Evolutionary conservation across 2,329 filamentous ascomycete species (phyloP).

Genomic region (Apiospora koreana): DNA sequence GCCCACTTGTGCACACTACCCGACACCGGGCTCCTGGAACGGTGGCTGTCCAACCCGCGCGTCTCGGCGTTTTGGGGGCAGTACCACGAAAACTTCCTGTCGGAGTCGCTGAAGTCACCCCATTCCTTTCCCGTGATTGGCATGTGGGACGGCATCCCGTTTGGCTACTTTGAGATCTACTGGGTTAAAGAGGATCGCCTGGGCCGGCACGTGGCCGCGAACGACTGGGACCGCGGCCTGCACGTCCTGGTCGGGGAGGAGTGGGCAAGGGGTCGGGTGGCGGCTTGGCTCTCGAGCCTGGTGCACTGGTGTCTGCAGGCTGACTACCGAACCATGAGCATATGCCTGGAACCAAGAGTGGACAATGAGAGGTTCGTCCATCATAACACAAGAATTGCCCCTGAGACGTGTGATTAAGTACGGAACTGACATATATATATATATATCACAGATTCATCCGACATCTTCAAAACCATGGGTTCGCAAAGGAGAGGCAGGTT

Average conservation of each 20-base stretch:
- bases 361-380: conserved; percentile 80
- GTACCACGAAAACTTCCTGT: conserved; percentile 67
- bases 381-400: no score
- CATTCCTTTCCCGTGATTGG: conserved; percentile 91
- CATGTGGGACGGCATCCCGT: conserved; percentile 91
- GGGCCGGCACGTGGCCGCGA: conserved; percentile 67
- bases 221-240: conserved; percentile 84
- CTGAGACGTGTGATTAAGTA: not conserved
- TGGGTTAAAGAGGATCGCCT: conserved; percentile 94
- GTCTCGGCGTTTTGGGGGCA: conserved; percentile 84
- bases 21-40: conserved; percentile 66
- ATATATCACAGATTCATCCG: conserved; percentile 57
- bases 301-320: conserved; percentile 83
- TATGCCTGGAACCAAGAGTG: conserved; percentile 86
- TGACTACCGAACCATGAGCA: conserved; percentile 78
- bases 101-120: conserved; percentile 60
- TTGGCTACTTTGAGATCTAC: conserved; percentile 97
- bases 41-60: conserved; percentile 86
- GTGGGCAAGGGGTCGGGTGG: conserved; percentile 82
- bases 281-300: conserved; percentile 79
- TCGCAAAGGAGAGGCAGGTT: conserved; percentile 84
- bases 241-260: conserved; percentile 91
- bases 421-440: conserved; percentile 11
- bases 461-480: conserved; percentile 74
- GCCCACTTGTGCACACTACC: conserved; percentile 45